phyloP scores from a whole-genome alignment of 768 basidiomycete genomes.

The Hemileccinum rubropunctum region DNA sequence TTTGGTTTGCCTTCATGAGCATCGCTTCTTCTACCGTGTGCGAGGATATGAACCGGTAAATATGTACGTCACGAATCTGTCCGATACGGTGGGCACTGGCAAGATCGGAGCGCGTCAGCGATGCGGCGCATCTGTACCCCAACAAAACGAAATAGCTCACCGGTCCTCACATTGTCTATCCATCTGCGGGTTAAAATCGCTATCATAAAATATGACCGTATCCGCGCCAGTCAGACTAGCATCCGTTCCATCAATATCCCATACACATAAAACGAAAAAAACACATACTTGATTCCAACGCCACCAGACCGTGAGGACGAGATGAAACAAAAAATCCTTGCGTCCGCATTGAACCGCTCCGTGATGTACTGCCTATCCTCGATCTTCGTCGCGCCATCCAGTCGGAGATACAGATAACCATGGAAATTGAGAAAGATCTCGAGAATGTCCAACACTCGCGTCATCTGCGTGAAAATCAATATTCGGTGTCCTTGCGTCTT shows the following conservation, averaged over 20 bases:
- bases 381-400: conserved; percentile 94
- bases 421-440: conserved; percentile 92
- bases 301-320: conserved; percentile 76
- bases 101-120: conserved; percentile 1
- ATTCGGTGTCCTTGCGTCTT: conserved; percentile 87
- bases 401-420: conserved; percentile 89
- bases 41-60: conserved; percentile 89
- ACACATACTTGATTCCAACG: conserved; percentile 88
- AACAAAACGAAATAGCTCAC: conserved; percentile 35
- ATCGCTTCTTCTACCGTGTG: conserved; percentile 96
- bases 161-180: conserved; percentile 95
- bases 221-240: conserved; percentile 80
- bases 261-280: conserved; percentile 12
- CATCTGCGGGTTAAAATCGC: conserved; percentile 97
- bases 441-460: conserved; percentile 87
- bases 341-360: conserved; percentile 82
- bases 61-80: conserved; percentile 93
- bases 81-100: conserved; percentile 94
- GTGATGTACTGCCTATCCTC: conserved; percentile 91
- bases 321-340: conserved; percentile 84
- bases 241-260: conserved; percentile 13
- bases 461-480: conserved; percentile 98
- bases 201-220: conserved; percentile 97
- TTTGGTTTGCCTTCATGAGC: conserved; percentile 97
- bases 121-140: not conserved